Percentiles rank a stretch among this genome's conserved stretches.
Evolutionary conservation across 139 green algal genomes (phyloP).

Genomic region (Ettlia oleoabundans): DNA sequence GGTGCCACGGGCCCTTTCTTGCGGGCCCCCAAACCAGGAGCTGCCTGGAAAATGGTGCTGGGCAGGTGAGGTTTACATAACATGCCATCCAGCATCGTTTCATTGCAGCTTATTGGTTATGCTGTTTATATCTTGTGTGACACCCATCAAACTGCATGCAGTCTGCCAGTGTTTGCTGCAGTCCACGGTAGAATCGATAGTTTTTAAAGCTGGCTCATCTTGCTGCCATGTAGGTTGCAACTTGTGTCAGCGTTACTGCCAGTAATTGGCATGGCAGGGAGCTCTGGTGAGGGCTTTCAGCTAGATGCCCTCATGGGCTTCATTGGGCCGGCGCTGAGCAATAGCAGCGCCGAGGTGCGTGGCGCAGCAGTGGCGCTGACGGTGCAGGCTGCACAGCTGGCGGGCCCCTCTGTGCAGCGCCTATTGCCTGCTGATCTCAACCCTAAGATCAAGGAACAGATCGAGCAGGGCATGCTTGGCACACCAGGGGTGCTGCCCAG

Average conservation of each 20-base stretch:
- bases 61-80: slow-evolving; percentile 51
- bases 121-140: no score
- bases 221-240: slow-evolving; percentile 42
- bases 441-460: slow-evolving; percentile 82
- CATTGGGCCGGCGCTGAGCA: slow-evolving; percentile 65
- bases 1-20: slow-evolving; percentile 50
- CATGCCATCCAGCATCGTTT: no score
- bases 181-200: neutral
- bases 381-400: slow-evolving; percentile 52
- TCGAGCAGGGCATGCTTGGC: slow-evolving; percentile 64
- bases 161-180: neutral
- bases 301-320: slow-evolving; percentile 82
- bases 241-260: slow-evolving; percentile 73
- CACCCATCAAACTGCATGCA: neutral
- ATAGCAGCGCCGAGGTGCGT: slow-evolving; percentile 72
- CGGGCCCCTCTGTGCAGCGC: slow-evolving; percentile 63
- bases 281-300: slow-evolving; percentile 65
- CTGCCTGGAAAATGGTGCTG: slow-evolving; percentile 74
- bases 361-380: slow-evolving; percentile 65
- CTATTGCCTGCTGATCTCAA: slow-evolving; percentile 80
- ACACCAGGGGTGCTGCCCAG: neutral
- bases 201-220: neutral
- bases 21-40: slow-evolving; percentile 74
- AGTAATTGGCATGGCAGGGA: slow-evolving; percentile 54
- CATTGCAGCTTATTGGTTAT: no score